Evolutionary conservation across 2,329 filamentous ascomycete species (phyloP).

Genomic region (Colletotrichum sublineola): DNA sequence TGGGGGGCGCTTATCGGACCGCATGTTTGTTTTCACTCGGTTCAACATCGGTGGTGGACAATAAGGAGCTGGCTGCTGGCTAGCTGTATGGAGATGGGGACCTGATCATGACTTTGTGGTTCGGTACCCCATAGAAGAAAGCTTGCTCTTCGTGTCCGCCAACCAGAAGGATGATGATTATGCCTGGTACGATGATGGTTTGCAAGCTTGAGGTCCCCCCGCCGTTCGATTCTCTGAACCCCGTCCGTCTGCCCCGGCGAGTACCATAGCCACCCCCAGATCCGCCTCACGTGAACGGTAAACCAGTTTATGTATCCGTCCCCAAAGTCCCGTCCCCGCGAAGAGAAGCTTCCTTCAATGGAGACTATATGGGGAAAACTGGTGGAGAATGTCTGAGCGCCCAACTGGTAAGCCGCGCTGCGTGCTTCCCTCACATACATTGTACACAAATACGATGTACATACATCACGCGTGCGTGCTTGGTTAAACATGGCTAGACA

Average conservation of each 20-base stretch:
- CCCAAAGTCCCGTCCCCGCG: constrained; percentile 20
- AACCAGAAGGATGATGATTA: constrained; percentile 22
- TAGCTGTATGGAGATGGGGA: not conserved
- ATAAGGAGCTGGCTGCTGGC: not conserved
- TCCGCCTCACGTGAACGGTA: not conserved
- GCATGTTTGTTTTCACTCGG: too few species aligned
- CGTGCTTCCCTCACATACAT: not conserved
- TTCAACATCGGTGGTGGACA: not conserved
- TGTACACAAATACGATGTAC: not conserved
- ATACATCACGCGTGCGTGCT: not conserved
- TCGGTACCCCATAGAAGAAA: constrained; percentile 25
- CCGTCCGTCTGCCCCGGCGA: too few species aligned
- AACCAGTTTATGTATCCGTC: not conserved
- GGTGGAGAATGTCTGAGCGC: constrained; percentile 20
- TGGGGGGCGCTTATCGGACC: not conserved
- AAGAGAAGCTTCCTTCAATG: constrained; percentile 35
- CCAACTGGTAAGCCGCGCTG: not conserved
- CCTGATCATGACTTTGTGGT: not conserved
- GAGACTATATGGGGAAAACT: constrained; percentile 27
- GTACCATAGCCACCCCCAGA: too few species aligned
- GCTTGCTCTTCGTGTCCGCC: constrained; percentile 25
- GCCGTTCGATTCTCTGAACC: not conserved
- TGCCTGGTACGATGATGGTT: not conserved
- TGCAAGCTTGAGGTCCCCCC: too few species aligned
- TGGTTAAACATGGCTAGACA: not conserved